Base-by-base conservation (phyloP, 75 land plant genomes). In the Ceratopteris richardii region DNA sequence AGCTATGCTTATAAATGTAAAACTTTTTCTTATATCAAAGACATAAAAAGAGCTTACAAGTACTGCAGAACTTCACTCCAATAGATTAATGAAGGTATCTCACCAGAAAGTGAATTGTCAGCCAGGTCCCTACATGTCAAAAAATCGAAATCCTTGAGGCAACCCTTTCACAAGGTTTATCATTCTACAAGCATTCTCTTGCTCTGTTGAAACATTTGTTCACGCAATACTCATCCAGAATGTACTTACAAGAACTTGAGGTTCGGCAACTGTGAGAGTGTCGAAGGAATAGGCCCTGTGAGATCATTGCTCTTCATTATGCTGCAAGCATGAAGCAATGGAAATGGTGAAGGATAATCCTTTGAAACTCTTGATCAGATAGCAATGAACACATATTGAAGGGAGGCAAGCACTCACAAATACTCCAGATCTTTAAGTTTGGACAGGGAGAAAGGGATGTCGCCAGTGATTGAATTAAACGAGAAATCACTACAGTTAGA, bases 61-160 rank as follows among this genome's bases (percentile, higher is more conserved):
- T 83, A 94, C 44, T 94, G 96, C 28, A 94, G 37, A 24, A 90
- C 87, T 77, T 94, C 96, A 80, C 88, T 94, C 98, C 98, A 94
- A 54, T 86, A 94, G 24, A 94, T 76, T 2, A 94, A 80, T 44
- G 91, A 71, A 0, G 98, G 96, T 42, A 94, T 94, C 44, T 91
- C 87, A 31, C 98, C 96, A 55, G 70, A 82, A 28, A 94, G 52
- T 51, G 75, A 77, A 58, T 94, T 94, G 52, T 82, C 81, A 12
- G 95, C 96, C 58, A 93, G 51, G 60, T 88, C 94, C 62, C 98
- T 88, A 51, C 7, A 57, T 1, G 51, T 39, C 0, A 30, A 2
- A 2, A 20, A 42, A 14, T 61, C 17, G 14, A 26, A 43, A 41
- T 13, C 11, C 11, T n/a, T 21, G 12, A 13, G 14, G 18, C 14